A percentile compares a stretch with the other conserved stretches of the same genome.
phyloP scores from a whole-genome alignment of 2,329 filamentous ascomycete genomes.

The Cytospora mali region DNA sequence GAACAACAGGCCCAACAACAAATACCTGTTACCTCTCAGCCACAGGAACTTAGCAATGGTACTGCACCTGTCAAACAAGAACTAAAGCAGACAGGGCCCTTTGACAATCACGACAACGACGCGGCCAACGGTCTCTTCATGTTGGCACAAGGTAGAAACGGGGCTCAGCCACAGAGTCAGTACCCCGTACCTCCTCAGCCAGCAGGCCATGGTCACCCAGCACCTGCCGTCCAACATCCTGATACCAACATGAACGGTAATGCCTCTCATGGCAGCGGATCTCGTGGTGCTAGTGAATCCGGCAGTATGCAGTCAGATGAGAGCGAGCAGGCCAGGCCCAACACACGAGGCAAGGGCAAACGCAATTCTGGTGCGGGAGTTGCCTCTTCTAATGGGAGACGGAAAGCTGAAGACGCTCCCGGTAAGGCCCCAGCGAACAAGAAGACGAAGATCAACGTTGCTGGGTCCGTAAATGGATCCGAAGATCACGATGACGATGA shows the following conservation, averaged over 20 bases:
- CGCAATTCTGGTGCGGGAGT: slow-evolving; percentile 52
- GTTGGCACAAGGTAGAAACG: slow-evolving; percentile 73
- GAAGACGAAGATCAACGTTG: slow-evolving; percentile 64
- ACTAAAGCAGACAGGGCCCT: slow-evolving; percentile 63
- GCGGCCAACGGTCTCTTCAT: slow-evolving; percentile 93
- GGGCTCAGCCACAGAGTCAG: slow-evolving; percentile 52
- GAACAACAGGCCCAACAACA: slow-evolving; percentile 47
- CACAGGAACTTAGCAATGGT: slow-evolving; percentile 53
- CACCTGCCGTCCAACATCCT: slow-evolving; percentile 38
- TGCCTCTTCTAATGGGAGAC: slow-evolving; percentile 63
- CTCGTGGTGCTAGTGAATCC: slow-evolving; percentile 65
- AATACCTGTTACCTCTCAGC: slow-evolving; percentile 51
- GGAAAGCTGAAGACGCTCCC: slow-evolving; percentile 73
- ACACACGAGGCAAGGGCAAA: slow-evolving; percentile 69
- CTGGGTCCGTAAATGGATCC: slow-evolving; percentile 34
- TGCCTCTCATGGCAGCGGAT: slow-evolving; percentile 45
- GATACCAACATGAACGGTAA: slow-evolving; percentile 54
- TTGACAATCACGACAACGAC: slow-evolving; percentile 90
- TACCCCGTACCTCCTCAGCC: slow-evolving; percentile 50
- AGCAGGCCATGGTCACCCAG: slow-evolving; percentile 53
- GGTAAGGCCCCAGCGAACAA: slow-evolving; percentile 68
- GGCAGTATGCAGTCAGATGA: slow-evolving; percentile 74
- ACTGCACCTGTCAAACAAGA: slow-evolving; percentile 48
- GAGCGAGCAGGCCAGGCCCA: slow-evolving; percentile 67
- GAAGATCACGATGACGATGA: slow-evolving; percentile 45